phyloP scores from a whole-genome alignment of 768 basidiomycete species.

The Lactarius psammicola region DNA sequence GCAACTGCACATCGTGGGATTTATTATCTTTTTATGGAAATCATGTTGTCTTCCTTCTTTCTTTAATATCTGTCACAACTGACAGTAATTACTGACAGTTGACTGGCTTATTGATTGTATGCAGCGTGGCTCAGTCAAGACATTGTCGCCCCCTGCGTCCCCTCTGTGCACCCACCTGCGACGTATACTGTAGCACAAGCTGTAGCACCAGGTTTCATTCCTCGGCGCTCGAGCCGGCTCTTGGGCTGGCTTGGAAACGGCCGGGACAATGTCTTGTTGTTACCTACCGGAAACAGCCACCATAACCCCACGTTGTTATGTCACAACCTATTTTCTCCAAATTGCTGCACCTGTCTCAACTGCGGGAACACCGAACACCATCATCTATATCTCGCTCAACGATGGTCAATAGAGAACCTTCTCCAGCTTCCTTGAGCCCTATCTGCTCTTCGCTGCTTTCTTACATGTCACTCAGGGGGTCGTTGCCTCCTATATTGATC shows the following conservation, averaged over 20 bases:
- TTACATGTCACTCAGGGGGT: slow-evolving; percentile 4
- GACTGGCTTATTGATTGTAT: too few species aligned
- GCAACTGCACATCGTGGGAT: slow-evolving; percentile 5
- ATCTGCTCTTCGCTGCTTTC: not conserved
- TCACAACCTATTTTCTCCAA: not conserved
- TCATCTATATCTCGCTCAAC: not conserved
- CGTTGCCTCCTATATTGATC: not conserved
- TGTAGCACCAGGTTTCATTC: too few species aligned
- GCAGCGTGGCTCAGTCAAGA: too few species aligned
- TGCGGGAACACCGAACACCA: not conserved
- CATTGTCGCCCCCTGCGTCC: too few species aligned
- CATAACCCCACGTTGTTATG: not conserved
- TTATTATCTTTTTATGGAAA: not conserved
- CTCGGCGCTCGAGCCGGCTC: not conserved
- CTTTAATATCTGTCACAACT: not conserved
- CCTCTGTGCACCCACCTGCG: too few species aligned
- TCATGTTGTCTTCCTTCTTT: too few species aligned
- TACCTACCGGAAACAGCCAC: not conserved
- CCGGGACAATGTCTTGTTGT: not conserved
- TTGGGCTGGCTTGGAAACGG: not conserved
- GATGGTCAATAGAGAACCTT: not conserved
- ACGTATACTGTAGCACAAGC: too few species aligned
- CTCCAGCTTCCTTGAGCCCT: not conserved
- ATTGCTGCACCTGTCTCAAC: not conserved
- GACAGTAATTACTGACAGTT: too few species aligned